Evolutionary conservation across 1,284 basidiomycete species (phyloP).

Genomic region (Earliella scabrosa): DNA sequence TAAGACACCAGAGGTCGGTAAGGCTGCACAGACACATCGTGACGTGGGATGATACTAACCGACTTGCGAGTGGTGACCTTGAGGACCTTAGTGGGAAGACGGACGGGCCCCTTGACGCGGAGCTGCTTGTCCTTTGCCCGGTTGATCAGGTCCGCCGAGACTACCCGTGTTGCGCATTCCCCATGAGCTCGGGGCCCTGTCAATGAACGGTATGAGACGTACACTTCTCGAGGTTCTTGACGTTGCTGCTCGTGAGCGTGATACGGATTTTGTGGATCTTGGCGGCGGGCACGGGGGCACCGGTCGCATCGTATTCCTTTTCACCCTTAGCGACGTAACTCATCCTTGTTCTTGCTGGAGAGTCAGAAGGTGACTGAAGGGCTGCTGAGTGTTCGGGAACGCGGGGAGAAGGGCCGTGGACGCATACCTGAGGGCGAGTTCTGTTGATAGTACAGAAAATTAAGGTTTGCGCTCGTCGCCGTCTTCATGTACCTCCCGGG

Average conservation of each 20-base stretch:
- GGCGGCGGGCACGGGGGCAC: conserved; percentile 81
- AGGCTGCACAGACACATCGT: background rate
- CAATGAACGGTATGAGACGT: too few relatives aligned
- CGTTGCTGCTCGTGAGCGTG: conserved; percentile 97
- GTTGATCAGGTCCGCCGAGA: conserved; percentile 96
- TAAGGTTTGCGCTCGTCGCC: conserved; percentile 34
- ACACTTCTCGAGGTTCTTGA: conserved; percentile 99
- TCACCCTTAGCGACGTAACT: conserved; percentile 99
- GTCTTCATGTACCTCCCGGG: conserved; percentile 20
- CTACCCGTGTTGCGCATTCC: conserved; percentile 36
- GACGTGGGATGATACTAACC: conserved; percentile 51
- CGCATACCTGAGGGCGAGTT: conserved; percentile 36
- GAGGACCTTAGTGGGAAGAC: conserved; percentile 98
- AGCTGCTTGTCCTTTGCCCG: conserved; percentile 99
- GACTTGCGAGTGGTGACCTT: conserved; percentile 99
- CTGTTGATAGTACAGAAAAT: conserved; percentile 35
- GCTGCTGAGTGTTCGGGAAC: background rate
- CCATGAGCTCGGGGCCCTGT: background rate
- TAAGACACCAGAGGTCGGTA: conserved; percentile 37
- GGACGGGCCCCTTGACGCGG: conserved; percentile 98
- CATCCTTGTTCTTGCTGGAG: conserved; percentile 72
- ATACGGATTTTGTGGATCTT: conserved; percentile 99
- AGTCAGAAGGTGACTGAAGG: conserved; percentile 78
- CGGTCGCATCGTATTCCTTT: conserved; percentile 96
- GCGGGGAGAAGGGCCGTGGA: background rate